A percentile compares a stretch with the other conserved stretches of the same genome.
Evolutionary conservation across 2,329 filamentous ascomycete genomes (phyloP).

Genomic region (Apiospora aurea): DNA sequence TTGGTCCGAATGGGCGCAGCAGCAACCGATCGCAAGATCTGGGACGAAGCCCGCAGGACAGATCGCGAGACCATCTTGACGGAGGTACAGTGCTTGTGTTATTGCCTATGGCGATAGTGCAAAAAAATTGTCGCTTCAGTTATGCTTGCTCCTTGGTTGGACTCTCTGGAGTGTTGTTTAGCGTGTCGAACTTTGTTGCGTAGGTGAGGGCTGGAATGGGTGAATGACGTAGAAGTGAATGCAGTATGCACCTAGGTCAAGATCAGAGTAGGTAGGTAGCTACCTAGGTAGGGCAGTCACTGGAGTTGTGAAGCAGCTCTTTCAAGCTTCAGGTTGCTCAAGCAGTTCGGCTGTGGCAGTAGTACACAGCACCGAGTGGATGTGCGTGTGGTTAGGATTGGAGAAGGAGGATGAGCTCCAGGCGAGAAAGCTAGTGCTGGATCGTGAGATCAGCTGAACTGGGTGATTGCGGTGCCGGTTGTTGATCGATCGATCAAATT

Average conservation of each 20-base stretch:
- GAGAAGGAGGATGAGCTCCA: background rate
- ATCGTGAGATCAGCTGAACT: background rate
- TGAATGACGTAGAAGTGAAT: background rate
- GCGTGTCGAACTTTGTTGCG: background rate
- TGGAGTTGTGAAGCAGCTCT: background rate
- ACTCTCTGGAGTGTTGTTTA: background rate
- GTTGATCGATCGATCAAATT: background rate
- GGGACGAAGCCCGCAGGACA: slow-evolving; percentile 33
- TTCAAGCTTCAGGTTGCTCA: background rate
- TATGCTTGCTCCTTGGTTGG: background rate
- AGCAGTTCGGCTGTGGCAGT: background rate
- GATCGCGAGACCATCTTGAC: slow-evolving; percentile 34
- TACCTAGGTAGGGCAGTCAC: background rate
- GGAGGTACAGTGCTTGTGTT: slow-evolving; percentile 13
- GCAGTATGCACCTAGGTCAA: background rate
- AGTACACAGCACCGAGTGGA: background rate
- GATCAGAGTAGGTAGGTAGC: background rate
- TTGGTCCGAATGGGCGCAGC: background rate
- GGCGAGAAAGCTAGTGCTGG: background rate
- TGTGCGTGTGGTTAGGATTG: background rate
- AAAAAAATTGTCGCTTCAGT: background rate
- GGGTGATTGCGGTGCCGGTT: background rate
- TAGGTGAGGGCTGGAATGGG: background rate
- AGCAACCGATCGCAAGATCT: slow-evolving; percentile 22
- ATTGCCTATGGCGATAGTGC: background rate